A percentile compares a stretch with the other conserved stretches of the same genome.
Evolutionary conservation across 2,329 filamentous ascomycete genomes (phyloP).

Genomic region (Aspergillus texensis): DNA sequence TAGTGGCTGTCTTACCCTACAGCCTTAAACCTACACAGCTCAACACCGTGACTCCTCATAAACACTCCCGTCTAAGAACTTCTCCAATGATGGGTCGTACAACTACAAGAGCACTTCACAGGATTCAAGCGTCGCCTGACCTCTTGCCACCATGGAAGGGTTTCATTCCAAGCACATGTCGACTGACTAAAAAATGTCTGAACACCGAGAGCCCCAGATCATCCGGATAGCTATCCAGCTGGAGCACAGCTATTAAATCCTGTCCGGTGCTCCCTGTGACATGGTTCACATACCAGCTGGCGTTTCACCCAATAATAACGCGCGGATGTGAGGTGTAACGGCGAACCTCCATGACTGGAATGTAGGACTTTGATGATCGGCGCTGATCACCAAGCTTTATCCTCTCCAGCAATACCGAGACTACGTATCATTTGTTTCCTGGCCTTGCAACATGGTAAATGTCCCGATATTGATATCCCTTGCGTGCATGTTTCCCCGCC

Average conservation of each 20-base stretch:
- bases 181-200: background rate
- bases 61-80: background rate
- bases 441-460: background rate
- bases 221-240: background rate
- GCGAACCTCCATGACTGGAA: background rate
- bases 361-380: background rate
- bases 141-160: background rate
- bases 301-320: background rate
- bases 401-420: background rate
- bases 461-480: slow-evolving; percentile 1
- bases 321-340: background rate
- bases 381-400: background rate
- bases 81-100: background rate
- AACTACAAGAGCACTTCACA: background rate
- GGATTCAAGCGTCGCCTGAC: background rate
- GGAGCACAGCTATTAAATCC: background rate
- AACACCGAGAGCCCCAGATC: background rate
- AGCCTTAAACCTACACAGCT: background rate
- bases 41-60: background rate
- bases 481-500: background rate
- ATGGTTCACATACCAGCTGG: background rate
- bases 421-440: background rate
- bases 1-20: background rate
- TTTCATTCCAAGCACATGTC: slow-evolving; percentile 4
- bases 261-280: background rate